phyloP scores from a whole-genome alignment of 2,329 filamentous ascomycete genomes.

The Ophiostoma piceae region DNA sequence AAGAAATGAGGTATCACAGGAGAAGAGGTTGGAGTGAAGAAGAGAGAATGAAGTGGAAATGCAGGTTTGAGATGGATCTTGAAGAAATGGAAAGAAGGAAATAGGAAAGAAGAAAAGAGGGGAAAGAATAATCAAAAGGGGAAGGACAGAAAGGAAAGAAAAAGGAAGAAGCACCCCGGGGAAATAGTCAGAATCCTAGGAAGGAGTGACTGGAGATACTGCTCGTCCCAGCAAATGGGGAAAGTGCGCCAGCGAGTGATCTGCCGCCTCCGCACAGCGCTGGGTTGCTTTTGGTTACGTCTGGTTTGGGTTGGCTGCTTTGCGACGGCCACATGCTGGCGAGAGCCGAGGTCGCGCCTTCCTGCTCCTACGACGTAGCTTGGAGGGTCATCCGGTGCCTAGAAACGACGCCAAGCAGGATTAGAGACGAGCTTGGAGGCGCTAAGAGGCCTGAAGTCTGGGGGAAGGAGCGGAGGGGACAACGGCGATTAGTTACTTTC shows the following conservation, averaged over 20 bases:
- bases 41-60: background rate
- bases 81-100: constrained; percentile 7
- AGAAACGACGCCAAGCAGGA: constrained; percentile 15
- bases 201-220: constrained; percentile 5
- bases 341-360: constrained; percentile 28
- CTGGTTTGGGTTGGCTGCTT: background rate
- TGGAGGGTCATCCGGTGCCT: background rate
- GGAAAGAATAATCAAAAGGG: background rate
- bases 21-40: background rate
- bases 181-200: background rate
- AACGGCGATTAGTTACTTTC: background rate
- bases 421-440: constrained; percentile 8
- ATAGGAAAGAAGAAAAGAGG: constrained; percentile 2
- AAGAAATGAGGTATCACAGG: background rate
- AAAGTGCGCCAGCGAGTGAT: background rate
- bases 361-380: constrained; percentile 11
- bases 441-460: background rate
- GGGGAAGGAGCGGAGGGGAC: constrained; percentile 10
- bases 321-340: constrained; percentile 28
- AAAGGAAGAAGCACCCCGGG: background rate
- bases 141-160: background rate
- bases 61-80: background rate
- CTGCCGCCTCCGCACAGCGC: constrained; percentile 18
- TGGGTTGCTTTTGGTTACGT: background rate
- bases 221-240: background rate